phyloP scores from a whole-genome alignment of 805 yeast genomes.

The Cyberlindnera mrakii region DNA sequence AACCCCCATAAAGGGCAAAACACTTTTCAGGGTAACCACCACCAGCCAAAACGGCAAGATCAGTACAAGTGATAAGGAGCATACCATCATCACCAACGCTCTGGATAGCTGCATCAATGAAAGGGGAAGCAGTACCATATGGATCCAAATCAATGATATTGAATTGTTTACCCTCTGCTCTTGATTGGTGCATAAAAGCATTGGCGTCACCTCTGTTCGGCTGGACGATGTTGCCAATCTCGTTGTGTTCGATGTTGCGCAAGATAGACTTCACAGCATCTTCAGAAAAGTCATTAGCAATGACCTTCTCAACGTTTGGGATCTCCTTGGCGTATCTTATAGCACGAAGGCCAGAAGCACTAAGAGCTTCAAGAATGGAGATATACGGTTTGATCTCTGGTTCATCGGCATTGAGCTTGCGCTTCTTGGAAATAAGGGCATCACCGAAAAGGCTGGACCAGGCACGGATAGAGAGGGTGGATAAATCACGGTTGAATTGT shows the following conservation, averaged over 20 bases:
- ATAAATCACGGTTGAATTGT: slow-evolving; percentile 90
- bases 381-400: slow-evolving; percentile 34
- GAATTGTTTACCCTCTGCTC: slow-evolving; percentile 40
- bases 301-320: slow-evolving; percentile 61
- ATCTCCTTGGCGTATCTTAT: slow-evolving; percentile 90
- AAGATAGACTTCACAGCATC: slow-evolving; percentile 82
- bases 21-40: slow-evolving; percentile 96
- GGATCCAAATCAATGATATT: slow-evolving; percentile 95
- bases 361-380: slow-evolving; percentile 78
- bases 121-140: slow-evolving; percentile 96
- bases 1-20: slow-evolving; percentile 91
- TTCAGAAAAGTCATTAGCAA: slow-evolving; percentile 85
- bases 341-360: slow-evolving; percentile 94
- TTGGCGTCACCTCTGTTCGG: slow-evolving; percentile 91
- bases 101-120: slow-evolving; percentile 87
- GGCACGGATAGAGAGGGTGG: slow-evolving; percentile 79
- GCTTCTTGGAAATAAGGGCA: slow-evolving; percentile 21
- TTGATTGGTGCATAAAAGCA: slow-evolving; percentile 56
- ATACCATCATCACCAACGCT: slow-evolving; percentile 80
- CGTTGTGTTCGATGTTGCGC: slow-evolving; percentile 64
- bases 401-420: slow-evolving; percentile 26
- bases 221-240: slow-evolving; percentile 47
- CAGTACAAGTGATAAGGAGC: slow-evolving; percentile 90
- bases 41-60: slow-evolving; percentile 92
- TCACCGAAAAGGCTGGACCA: slow-evolving; percentile 64